These are phyloP conservation scores for Athelia sp. DNA, from an alignment of 1,284 basidiomycete species.

Conservation along the genomic window DNA sequence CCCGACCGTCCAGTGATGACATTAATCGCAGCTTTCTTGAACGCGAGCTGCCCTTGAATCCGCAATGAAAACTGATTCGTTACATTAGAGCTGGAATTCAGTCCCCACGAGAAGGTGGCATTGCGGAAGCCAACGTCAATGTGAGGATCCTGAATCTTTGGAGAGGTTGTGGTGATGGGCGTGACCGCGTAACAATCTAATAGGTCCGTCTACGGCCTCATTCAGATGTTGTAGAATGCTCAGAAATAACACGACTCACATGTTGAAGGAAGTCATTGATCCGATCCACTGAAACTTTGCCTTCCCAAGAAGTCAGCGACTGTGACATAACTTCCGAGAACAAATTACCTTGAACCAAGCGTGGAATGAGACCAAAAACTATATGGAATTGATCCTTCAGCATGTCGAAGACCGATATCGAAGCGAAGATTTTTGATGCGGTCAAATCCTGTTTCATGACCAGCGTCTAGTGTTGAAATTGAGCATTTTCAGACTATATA, in stretches of 20 bases:
- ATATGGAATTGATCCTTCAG: conserved; percentile 33
- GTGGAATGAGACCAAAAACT: conserved; percentile 17
- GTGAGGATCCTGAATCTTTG: background rate
- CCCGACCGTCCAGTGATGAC: conserved; percentile 57
- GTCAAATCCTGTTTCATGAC: conserved; percentile 26
- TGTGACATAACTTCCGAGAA: conserved; percentile 3
- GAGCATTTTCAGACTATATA: too few relatives aligned
- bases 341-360: conserved; percentile 13
- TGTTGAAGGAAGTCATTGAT: conserved; percentile 40
- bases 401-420: conserved; percentile 41
- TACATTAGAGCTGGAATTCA: conserved; percentile 18
- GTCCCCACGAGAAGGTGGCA: conserved; percentile 36
- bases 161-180: background rate
- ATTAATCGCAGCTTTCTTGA: conserved; percentile 53
- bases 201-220: background rate
- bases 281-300: conserved; percentile 42
- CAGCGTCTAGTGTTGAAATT: conserved; percentile 22
- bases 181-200: background rate
- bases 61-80: conserved; percentile 38
- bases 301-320: conserved; percentile 17
- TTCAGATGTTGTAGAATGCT: background rate
- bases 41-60: conserved; percentile 49
- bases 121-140: conserved; percentile 32
- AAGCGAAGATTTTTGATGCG: conserved; percentile 15
- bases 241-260: background rate